Evolutionary conservation across 2,329 filamentous ascomycete species (phyloP).

Genomic region (Aspergillus tubingensis): DNA sequence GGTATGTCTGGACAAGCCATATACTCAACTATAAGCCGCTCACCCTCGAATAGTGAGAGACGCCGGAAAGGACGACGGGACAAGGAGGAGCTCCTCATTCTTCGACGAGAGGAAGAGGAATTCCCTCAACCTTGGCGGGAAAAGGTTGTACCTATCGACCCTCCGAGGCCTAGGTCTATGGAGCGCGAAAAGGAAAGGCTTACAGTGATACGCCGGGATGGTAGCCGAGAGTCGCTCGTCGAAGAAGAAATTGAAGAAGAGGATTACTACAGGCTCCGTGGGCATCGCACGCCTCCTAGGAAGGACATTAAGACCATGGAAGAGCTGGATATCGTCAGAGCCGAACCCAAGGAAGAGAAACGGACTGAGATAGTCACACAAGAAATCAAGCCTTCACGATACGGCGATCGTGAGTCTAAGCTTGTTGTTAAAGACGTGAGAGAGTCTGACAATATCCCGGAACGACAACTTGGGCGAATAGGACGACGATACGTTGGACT

Average conservation of each 20-base stretch:
- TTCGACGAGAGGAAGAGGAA: constrained; percentile 45
- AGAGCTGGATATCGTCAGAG: constrained; percentile 80
- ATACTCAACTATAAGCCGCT: background rate
- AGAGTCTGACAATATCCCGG: constrained; percentile 56
- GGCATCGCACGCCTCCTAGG: constrained; percentile 66
- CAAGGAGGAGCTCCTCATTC: constrained; percentile 68
- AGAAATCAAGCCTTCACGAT: constrained; percentile 76
- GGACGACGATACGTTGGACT: constrained; percentile 47
- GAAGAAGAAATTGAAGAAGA: constrained; percentile 56
- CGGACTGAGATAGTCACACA: constrained; percentile 72
- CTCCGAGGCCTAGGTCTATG: constrained; percentile 30
- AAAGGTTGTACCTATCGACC: constrained; percentile 26
- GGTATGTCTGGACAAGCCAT: constrained; percentile 39
- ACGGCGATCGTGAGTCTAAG: constrained; percentile 72
- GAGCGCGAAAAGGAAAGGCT: constrained; percentile 31
- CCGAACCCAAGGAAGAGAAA: constrained; percentile 78
- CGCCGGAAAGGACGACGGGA: constrained; percentile 46
- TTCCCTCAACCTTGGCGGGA: constrained; percentile 23
- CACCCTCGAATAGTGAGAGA: constrained; percentile 6
- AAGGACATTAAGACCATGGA: constrained; percentile 61
- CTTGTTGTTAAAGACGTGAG: constrained; percentile 70
- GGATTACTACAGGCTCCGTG: constrained; percentile 67
- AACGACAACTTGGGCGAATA: constrained; percentile 45
- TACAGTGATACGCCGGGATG: constrained; percentile 18
- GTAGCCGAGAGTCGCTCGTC: constrained; percentile 17